These are phyloP conservation scores for Tirmania nivea DNA, from an alignment of 495 filamentous ascomycete species.

Conservation along the genomic window DNA sequence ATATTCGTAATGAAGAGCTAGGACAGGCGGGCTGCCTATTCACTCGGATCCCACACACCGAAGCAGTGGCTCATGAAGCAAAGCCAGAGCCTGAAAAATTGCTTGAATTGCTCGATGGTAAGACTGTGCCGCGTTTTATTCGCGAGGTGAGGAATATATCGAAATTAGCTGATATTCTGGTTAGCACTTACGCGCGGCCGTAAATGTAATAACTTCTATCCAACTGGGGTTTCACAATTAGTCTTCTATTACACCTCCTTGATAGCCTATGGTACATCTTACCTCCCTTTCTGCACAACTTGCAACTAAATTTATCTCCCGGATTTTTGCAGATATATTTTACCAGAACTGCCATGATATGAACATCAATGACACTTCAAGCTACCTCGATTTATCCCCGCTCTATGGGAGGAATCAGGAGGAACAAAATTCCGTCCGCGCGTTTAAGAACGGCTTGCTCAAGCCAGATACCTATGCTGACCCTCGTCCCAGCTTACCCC, in stretches of 20 bases:
- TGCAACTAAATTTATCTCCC: slow-evolving; percentile 2
- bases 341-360: slow-evolving; percentile 24
- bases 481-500: slow-evolving; percentile 26
- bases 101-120: slow-evolving; percentile 58
- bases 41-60: slow-evolving; percentile 14
- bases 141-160: not conserved
- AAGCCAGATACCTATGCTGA: slow-evolving; percentile 35
- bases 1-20: slow-evolving; percentile 26
- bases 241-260: slow-evolving; percentile 73
- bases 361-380: slow-evolving; percentile 29
- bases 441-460: slow-evolving; percentile 26
- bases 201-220: slow-evolving; percentile 36
- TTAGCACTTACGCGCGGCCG: slow-evolving; percentile 31
- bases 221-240: slow-evolving; percentile 61
- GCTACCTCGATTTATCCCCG: slow-evolving; percentile 34
- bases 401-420: slow-evolving; percentile 30
- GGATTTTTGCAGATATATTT: slow-evolving; percentile 30
- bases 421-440: slow-evolving; percentile 28
- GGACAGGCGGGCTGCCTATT: slow-evolving; percentile 27
- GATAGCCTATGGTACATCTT: slow-evolving; percentile 45
- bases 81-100: slow-evolving; percentile 50
- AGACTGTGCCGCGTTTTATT: slow-evolving; percentile 1
- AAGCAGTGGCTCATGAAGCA: slow-evolving; percentile 7
- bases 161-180: not conserved
- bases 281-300: slow-evolving; percentile 8